Base-by-base conservation (phyloP, 345 rosid species). In the Streptanthus diversifolius region DNA sequence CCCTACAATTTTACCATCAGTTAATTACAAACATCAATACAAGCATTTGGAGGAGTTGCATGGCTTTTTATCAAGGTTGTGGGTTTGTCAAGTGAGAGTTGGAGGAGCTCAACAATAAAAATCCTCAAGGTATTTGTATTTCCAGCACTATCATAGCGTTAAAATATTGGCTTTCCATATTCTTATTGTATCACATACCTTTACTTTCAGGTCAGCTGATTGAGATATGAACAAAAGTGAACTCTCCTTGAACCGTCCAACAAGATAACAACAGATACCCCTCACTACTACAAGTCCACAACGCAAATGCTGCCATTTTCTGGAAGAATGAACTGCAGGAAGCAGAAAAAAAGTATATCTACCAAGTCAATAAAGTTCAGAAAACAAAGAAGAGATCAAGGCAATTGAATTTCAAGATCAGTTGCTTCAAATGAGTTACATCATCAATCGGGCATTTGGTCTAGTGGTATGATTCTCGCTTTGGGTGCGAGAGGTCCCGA, bases 401-500 rank as follows among this genome's bases (percentile, higher is more conserved):
- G 19, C 21, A 68, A 2, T 5, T 30, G 43, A 56, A 30, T 14
- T 19, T 30, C 2, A 41, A 41, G 44, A 56, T 2, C 33, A 56
- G 55, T 13, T 29, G 17, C 10, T 41, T 55, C 52, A 68, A 39
- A 68, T 66, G 56, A 32, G 7, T 32, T 6, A 29, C 32, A 29
- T 29, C 32, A 29, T 0, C 32, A 29, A 29, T 5, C 15, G 51
- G 51, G 22, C 51, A 45, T 45, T 45, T 45, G 71, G 49, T 30
- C 43, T 36, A 36, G 49, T 52, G 37, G 71, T 67, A 67, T 67
- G 49, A 67, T 67, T 67, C 61, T 67, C 41, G 62, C 49, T 67
- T 65, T 33, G 41, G 45, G 62, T 53, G 33, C 45, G 41, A 49
- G 17, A 51, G 22, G 59, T 51, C 71, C 91, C 91, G 86, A 87